Percentiles rank a stretch among this genome's conserved stretches.
phyloP scores from a whole-genome alignment of 139 green algal genomes.

The Coccomyxa sp. region DNA sequence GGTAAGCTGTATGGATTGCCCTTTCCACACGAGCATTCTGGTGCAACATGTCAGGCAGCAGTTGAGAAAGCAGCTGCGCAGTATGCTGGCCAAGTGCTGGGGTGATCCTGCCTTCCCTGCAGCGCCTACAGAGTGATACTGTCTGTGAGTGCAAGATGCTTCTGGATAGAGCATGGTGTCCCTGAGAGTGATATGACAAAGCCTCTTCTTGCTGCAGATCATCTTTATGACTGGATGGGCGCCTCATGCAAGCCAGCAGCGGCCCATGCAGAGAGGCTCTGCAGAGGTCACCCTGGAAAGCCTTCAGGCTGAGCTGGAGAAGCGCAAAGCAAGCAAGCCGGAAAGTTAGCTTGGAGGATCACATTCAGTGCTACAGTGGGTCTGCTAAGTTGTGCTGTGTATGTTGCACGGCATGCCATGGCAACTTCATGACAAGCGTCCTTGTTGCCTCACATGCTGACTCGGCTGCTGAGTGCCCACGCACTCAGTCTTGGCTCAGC shows the following conservation, averaged over 20 bases:
- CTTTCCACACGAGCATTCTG: background rate
- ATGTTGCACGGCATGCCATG: too few relatives aligned
- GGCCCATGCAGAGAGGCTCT: constrained; percentile 53
- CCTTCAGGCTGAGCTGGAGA: background rate
- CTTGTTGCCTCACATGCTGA: too few relatives aligned
- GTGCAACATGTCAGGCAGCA: background rate
- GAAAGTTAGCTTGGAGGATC: too few relatives aligned
- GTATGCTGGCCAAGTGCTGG: background rate
- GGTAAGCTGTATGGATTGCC: background rate
- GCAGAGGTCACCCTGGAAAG: constrained; percentile 67
- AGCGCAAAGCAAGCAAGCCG: too few relatives aligned
- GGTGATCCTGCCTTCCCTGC: background rate
- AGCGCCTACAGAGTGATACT: background rate
- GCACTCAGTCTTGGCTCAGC: too few relatives aligned
- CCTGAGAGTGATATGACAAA: background rate
- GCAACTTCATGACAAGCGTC: too few relatives aligned
- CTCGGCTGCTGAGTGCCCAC: too few relatives aligned
- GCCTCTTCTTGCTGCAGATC: constrained; percentile 49
- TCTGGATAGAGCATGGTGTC: background rate
- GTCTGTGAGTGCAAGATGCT: background rate
- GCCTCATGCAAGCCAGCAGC: constrained; percentile 51
- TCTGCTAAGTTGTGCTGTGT: too few relatives aligned
- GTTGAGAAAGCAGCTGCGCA: background rate
- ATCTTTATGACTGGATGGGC: constrained; percentile 89
- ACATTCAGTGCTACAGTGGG: too few relatives aligned